phyloP scores from a whole-genome alignment of 2,329 filamentous ascomycete genomes.

The Phialocephala sp. region DNA sequence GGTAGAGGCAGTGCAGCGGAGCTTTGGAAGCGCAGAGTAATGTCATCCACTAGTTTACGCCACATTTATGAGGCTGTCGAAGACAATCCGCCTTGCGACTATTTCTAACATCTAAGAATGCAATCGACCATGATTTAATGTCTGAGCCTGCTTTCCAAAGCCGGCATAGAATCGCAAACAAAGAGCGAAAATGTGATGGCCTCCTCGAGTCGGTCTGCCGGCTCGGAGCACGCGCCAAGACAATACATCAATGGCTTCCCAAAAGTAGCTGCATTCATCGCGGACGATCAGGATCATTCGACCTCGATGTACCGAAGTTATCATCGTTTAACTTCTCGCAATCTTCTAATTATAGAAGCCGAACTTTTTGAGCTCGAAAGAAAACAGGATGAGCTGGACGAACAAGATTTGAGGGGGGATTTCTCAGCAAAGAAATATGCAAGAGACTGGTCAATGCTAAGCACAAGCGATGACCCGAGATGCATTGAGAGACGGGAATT shows the following conservation, averaged over 20 bases:
- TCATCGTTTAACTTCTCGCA: neutral
- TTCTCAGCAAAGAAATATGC: conserved; percentile 2
- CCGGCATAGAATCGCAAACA: neutral
- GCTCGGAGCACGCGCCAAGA: neutral
- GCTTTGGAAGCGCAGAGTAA: neutral
- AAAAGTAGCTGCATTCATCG: neutral
- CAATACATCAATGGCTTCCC: conserved; percentile 1
- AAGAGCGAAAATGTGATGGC: conserved; percentile 1
- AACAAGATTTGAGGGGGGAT: neutral
- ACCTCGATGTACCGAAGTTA: neutral
- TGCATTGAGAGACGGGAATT: neutral
- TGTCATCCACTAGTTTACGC: neutral
- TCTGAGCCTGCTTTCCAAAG: neutral
- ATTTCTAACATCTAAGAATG: neutral
- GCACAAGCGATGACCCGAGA: neutral
- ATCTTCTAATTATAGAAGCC: neutral
- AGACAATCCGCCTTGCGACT: neutral
- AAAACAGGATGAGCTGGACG: neutral
- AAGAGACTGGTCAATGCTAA: neutral
- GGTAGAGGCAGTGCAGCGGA: neutral
- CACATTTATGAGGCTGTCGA: neutral
- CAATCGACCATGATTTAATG: neutral
- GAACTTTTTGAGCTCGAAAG: neutral
- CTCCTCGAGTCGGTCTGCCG: neutral
- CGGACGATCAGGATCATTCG: neutral